Evolutionary conservation across 2,329 filamentous ascomycete species (phyloP), one percentile per base, ranked within the genome.

Genomic region (Exophiala mesophila): DNA sequence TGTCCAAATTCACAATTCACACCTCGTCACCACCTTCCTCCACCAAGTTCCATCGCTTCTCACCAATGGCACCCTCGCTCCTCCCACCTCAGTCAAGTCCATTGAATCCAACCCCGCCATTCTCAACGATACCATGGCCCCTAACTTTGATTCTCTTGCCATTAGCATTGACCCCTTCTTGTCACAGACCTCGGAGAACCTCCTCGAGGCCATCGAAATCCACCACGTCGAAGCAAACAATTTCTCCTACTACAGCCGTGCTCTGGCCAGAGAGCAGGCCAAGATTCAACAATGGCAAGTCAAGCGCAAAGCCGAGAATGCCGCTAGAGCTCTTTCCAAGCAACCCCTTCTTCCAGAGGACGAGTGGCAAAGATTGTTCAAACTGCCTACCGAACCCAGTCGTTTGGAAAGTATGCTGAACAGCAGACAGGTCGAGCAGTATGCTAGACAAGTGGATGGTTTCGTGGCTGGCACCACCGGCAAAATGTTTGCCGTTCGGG

Each of bases 221-320:
- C 92, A 98, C 74, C 92, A 97, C 72, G 95, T 89, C 47, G 92
- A 98, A 70, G 84, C 94, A 65, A 97, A 97, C 80, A 98, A 98
- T 78, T 92, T 94, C 73, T 89, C 96, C 68, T 87, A 85, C 77
- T 96, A 96, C 74, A 88, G 96, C 72, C 81, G 92, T 60, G 88
- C 94, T 62, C 77, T 97, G 44, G 84, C 83, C 7, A 86, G 92
- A 57, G 92, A 98, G 73, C 92, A 98, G 72, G 72, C 85, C 59
- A 98, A 97, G 79, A 96, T 98, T 59, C 82, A 86, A 41, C 84
- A 88, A 54, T 98, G 92, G 92, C 90, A 97, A 71, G 72, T 83
- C 49, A 97, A 98, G 81, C 84, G 92, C 63, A 94, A 95, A 74
- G 83, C 87, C 12, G 92, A 98, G 77, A 98, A 98, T 63, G 83